A percentile compares a stretch with the other conserved stretches of the same genome.
phyloP scores from a whole-genome alignment of 225 moss, liverwort and hornwort species.

The Anthoceros angustus region DNA sequence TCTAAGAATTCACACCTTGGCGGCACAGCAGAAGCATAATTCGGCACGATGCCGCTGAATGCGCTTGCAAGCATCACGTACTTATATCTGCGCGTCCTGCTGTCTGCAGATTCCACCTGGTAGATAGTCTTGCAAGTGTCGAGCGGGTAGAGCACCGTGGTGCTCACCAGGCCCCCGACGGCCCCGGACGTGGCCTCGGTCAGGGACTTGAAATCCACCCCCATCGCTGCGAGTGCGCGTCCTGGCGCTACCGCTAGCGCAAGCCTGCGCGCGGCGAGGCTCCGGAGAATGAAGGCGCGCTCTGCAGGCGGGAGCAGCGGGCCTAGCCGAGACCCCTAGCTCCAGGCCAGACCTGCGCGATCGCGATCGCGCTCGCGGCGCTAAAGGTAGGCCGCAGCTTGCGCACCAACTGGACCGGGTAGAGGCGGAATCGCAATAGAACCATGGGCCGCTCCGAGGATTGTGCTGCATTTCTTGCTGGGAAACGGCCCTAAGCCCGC shows the following conservation, averaged over 20 bases:
- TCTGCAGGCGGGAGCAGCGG: too few species aligned
- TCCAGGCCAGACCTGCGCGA: too few species aligned
- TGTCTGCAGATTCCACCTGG: slow-evolving; percentile 46
- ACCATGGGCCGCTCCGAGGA: too few species aligned
- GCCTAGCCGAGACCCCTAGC: too few species aligned
- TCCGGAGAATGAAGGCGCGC: neutral
- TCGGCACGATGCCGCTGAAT: neutral
- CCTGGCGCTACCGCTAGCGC: too few species aligned
- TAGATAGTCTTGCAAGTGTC: slow-evolving; percentile 97
- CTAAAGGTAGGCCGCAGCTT: neutral
- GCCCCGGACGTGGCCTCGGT: slow-evolving; percentile 92
- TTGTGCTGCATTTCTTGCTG: too few species aligned
- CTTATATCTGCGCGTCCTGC: slow-evolving; percentile 45
- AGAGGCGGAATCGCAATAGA: neutral
- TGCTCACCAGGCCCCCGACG: slow-evolving; percentile 86
- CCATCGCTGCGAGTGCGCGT: slow-evolving; percentile 25
- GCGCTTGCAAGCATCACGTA: slow-evolving; percentile 6
- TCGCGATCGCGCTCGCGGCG: too few species aligned
- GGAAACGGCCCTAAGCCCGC: too few species aligned
- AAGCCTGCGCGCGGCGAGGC: neutral
- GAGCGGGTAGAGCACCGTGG: slow-evolving; percentile 75
- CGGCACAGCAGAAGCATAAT: neutral
- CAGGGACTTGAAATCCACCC: slow-evolving; percentile 66
- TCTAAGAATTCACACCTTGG: neutral
- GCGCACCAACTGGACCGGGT: neutral